Evolutionary conservation across 2,329 filamentous ascomycete genomes (phyloP).

Genomic region (Teratosphaeria pseudoeucalypti): DNA sequence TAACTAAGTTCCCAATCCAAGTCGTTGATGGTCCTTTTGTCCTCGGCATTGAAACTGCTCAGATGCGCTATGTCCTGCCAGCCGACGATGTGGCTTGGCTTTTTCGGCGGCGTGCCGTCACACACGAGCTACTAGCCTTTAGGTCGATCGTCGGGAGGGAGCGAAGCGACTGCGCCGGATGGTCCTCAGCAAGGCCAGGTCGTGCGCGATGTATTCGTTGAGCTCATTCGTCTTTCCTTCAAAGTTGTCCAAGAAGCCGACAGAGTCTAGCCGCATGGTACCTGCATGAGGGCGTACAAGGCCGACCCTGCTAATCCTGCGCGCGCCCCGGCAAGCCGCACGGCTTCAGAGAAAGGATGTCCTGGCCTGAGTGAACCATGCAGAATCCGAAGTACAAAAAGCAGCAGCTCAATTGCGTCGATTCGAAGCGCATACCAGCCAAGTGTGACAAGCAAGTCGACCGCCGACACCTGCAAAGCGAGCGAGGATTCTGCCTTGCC

Average conservation of each 20-base stretch:
- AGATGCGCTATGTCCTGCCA: background rate
- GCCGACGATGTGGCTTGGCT: background rate
- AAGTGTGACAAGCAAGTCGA: background rate
- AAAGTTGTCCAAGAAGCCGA: background rate
- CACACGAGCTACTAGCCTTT: background rate
- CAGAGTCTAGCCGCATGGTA: background rate
- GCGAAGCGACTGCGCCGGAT: background rate
- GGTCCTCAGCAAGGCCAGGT: background rate
- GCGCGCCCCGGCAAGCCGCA: background rate
- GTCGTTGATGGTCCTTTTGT: background rate
- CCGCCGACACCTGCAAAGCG: background rate
- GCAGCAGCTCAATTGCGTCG: background rate
- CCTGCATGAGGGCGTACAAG: background rate
- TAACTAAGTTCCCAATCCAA: background rate
- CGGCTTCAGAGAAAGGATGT: background rate
- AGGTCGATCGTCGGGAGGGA: background rate
- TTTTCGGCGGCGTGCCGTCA: background rate
- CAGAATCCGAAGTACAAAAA: background rate
- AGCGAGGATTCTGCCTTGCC: background rate
- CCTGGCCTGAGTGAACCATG: background rate
- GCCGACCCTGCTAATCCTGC: background rate
- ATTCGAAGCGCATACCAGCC: background rate
- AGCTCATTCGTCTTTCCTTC: background rate
- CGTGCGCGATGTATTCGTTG: background rate
- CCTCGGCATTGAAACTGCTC: background rate